These are phyloP conservation scores for Trametes hirsuta DNA, from an alignment of 1,284 basidiomycete species.

Conservation along the genomic window DNA sequence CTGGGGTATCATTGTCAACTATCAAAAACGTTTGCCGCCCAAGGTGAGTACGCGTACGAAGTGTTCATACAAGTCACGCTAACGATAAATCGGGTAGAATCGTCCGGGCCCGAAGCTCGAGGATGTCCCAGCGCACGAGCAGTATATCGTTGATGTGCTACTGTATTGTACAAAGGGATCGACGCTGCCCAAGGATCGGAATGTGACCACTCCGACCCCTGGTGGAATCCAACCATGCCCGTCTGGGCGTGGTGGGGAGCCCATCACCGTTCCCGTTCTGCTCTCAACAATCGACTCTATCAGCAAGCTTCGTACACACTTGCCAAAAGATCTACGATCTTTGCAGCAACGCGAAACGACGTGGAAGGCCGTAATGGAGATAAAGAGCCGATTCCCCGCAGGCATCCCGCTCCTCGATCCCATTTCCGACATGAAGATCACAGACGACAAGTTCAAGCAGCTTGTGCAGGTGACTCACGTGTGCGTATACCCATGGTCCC, in stretches of 20 bases:
- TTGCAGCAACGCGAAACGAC: conserved; percentile 79
- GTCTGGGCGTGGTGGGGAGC: conserved; percentile 73
- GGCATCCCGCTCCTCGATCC: conserved; percentile 92
- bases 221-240: conserved; percentile 78
- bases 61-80: background rate
- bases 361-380: conserved; percentile 91
- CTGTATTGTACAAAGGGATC: conserved; percentile 79
- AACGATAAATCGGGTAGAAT: conserved; percentile 42
- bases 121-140: conserved; percentile 80
- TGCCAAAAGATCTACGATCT: conserved; percentile 89
- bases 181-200: conserved; percentile 63
- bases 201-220: conserved; percentile 57
- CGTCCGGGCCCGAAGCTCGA: conserved; percentile 61
- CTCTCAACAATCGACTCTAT: conserved; percentile 88
- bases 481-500: background rate
- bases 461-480: conserved; percentile 69
- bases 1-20: conserved; percentile 95
- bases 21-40: conserved; percentile 80
- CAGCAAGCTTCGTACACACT: conserved; percentile 84
- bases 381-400: conserved; percentile 87
- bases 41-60: conserved; percentile 53
- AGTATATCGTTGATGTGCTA: conserved; percentile 95
- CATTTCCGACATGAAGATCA: conserved; percentile 94
- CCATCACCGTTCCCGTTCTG: conserved; percentile 88
- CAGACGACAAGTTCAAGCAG: conserved; percentile 90